Conservation (phyloP, 2,329 filamentous ascomycete genomes). For the Thielaviopsis punctulata region DNA sequence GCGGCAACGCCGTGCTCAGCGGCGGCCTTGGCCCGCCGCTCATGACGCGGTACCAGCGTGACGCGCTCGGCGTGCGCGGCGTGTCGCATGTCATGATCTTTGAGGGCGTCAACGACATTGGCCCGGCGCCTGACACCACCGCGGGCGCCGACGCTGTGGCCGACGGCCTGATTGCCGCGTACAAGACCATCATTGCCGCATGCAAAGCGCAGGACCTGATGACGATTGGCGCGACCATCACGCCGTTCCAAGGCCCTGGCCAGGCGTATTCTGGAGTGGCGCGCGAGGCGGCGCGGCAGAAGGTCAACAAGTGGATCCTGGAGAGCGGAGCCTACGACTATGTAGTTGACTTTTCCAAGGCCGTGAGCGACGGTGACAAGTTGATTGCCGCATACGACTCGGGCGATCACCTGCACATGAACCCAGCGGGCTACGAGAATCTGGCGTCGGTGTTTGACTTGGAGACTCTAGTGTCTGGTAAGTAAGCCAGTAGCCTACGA, state of each 20-base stretch:
- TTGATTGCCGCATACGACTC: conserved; percentile 35
- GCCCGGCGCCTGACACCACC: conserved; percentile 27
- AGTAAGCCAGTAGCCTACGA: too few relatives aligned
- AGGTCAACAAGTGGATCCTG: conserved; percentile 45
- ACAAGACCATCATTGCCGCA: conserved; percentile 36
- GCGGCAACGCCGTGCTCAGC: conserved; percentile 46
- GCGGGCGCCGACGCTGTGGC: conserved; percentile 31
- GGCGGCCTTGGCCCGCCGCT: conserved; percentile 47
- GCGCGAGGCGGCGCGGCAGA: conserved; percentile 37
- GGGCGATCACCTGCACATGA: conserved; percentile 50
- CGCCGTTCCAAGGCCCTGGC: conserved; percentile 36
- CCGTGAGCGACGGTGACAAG: conserved; percentile 33
- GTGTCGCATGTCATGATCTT: conserved; percentile 47
- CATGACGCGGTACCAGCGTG: conserved; percentile 43
- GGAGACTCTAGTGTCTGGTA: background rate
- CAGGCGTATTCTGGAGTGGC: conserved; percentile 37
- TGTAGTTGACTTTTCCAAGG: conserved; percentile 43
- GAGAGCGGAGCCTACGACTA: conserved; percentile 38
- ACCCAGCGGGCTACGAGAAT: conserved; percentile 38
- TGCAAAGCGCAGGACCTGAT: conserved; percentile 36
- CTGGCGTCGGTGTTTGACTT: conserved; percentile 43
- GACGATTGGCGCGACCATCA: conserved; percentile 48
- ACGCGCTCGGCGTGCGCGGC: conserved; percentile 40
- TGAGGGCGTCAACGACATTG: conserved; percentile 55
- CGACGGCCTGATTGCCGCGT: conserved; percentile 36